Evolutionary conservation across 2,329 filamentous ascomycete genomes (phyloP).

Genomic region (Periglandula ipomoeae): DNA sequence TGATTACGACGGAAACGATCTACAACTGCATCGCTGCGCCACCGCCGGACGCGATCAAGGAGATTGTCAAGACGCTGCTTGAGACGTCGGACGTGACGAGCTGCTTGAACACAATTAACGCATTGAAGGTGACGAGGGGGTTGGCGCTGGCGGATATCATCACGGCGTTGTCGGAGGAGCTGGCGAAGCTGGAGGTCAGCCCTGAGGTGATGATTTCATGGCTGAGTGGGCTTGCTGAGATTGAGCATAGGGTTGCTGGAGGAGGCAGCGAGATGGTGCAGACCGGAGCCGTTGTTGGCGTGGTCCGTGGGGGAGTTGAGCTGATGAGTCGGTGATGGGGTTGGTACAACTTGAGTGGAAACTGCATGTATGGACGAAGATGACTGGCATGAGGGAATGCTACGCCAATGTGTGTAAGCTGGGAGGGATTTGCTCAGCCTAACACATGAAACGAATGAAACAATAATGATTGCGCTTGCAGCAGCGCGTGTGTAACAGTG

Average conservation of each 20-base stretch:
- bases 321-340: constrained; percentile 35
- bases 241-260: constrained; percentile 83
- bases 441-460: too few species aligned
- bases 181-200: constrained; percentile 74
- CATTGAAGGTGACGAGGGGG: constrained; percentile 76
- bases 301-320: constrained; percentile 79
- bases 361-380: too few species aligned
- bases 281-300: constrained; percentile 85
- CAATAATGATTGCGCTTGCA: too few species aligned
- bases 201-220: constrained; percentile 82
- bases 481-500: too few species aligned
- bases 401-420: too few species aligned
- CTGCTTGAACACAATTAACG: constrained; percentile 79
- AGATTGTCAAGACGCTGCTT: constrained; percentile 76
- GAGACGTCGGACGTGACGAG: constrained; percentile 80
- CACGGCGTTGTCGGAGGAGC: constrained; percentile 73
- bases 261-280: constrained; percentile 83
- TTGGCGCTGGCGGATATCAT: constrained; percentile 91
- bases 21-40: constrained; percentile 97
- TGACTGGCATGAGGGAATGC: too few species aligned
- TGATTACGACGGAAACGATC: constrained; percentile 81
- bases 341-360: too few species aligned
- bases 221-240: constrained; percentile 83
- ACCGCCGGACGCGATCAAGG: constrained; percentile 76
- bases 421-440: too few species aligned